Conservation (phyloP, 768 basidiomycete species). For the Panaeolus papilionaceus region DNA sequence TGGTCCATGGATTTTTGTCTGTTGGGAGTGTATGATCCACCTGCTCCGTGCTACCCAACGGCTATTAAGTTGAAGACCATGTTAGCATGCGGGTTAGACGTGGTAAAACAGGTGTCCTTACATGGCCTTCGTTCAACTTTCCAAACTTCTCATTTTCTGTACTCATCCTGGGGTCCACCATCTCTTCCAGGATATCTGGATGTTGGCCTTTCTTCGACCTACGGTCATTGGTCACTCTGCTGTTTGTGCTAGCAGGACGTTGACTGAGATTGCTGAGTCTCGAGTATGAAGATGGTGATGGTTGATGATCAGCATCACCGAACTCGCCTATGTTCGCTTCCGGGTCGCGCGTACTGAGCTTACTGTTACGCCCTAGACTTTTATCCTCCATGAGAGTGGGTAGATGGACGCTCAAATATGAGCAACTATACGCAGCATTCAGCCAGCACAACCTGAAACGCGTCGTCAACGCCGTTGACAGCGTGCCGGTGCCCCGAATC, state of each 20-base stretch:
- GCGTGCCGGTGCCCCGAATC: neutral
- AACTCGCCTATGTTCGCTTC: neutral
- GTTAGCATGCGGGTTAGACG: conserved; percentile 1
- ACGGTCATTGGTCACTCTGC: neutral
- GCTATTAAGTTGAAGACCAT: neutral
- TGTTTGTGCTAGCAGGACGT: conserved; percentile 1
- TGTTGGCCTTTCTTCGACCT: neutral
- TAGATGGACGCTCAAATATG: neutral
- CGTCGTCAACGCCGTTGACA: neutral
- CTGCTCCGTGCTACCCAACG: conserved; percentile 10
- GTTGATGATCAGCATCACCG: neutral
- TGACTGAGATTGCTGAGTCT: neutral
- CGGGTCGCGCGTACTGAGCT: neutral
- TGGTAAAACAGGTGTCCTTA: conserved; percentile 12
- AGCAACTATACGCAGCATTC: neutral
- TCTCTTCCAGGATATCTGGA: neutral
- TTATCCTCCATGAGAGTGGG: neutral
- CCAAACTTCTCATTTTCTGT: conserved; percentile 2
- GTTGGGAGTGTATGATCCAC: conserved; percentile 10
- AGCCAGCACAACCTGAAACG: neutral
- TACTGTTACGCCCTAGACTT: neutral
- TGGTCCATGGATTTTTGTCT: conserved; percentile 3
- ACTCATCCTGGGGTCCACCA: neutral
- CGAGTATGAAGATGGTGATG: neutral
- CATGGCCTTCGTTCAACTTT: conserved; percentile 4